phyloP scores from a whole-genome alignment of 208 protist genomes.

The Trichomonas tenax region DNA sequence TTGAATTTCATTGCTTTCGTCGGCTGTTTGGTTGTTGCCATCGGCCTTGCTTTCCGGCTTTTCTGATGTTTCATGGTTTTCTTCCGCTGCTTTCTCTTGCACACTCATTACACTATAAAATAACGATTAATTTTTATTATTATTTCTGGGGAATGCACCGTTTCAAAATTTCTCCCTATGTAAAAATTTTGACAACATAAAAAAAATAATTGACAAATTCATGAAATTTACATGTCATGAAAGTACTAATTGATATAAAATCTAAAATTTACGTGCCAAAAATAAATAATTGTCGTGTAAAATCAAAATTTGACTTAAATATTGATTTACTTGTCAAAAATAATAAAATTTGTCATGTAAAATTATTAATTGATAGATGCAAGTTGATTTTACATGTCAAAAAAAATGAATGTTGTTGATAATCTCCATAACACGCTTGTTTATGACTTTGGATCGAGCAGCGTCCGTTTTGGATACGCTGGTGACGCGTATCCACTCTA shows the following conservation, averaged over 20 bases:
- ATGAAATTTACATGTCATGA: too few relatives aligned
- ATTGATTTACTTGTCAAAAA: too few relatives aligned
- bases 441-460: not conserved
- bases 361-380: too few relatives aligned
- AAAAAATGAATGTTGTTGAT: not conserved
- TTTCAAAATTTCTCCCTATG: too few relatives aligned
- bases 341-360: too few relatives aligned
- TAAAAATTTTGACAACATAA: too few relatives aligned
- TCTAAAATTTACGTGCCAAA: too few relatives aligned
- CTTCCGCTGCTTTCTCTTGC: not conserved
- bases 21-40: not conserved
- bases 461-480: not conserved
- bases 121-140: not conserved
- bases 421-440: not conserved
- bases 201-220: too few relatives aligned
- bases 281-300: too few relatives aligned
- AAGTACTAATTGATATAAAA: too few relatives aligned
- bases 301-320: too few relatives aligned
- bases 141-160: too few relatives aligned
- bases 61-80: not conserved
- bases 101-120: not conserved
- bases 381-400: not conserved
- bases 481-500: not conserved
- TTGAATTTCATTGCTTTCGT: not conserved
- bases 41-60: not conserved